Base-by-base conservation (phyloP, 345 rosid genomes). In the Diplotaxis tenuifolia region DNA sequence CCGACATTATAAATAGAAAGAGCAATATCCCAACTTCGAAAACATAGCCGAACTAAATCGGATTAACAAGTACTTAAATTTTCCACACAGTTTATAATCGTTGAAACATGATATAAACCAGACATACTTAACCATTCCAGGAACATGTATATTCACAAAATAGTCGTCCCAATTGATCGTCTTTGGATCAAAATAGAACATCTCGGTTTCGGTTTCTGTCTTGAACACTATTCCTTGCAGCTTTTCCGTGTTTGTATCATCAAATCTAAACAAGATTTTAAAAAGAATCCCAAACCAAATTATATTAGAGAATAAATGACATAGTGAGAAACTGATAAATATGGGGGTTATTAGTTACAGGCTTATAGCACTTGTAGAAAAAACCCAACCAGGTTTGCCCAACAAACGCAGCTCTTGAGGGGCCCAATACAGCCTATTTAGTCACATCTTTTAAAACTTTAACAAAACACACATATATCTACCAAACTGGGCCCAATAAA, bases 141-240 rank as follows among this genome's bases (percentile, higher is more conserved):
- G 84, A 55, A 90, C 14, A 34, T 88, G 94, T 38, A 19, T 70
- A 0, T 76, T 73, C 38, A 56, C 22, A 64, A 87, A 45, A 75
- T 88, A 87, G 57, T 85, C 83, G 4, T 85, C 86, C 89, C 90
- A 88, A 9, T 80, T 25, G 64, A 88, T 81, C 53, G 25, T 1
- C 15, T 66, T 83, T 2, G 89, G 87, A 71, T 87, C 88, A 3
- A 87, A 82, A 71, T 71, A 65, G 59, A 88, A 83, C 62, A 62
- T 31, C 8, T 78, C 75, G 0, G 5, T 5, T 15, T 82, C 82
- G 5, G 9, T 14, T 11, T 67, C 78, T 5, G 20, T 52, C 49
- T 70, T 53, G 1, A 11, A 0, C 18, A 59, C 59, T 52, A 36
- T 53, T 42, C 5, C 42, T 52, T 65, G 80, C 38, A 77, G 12